Conservation (phyloP, 352 stramenopile genomes). For the Phytophthora pisi region DNA sequence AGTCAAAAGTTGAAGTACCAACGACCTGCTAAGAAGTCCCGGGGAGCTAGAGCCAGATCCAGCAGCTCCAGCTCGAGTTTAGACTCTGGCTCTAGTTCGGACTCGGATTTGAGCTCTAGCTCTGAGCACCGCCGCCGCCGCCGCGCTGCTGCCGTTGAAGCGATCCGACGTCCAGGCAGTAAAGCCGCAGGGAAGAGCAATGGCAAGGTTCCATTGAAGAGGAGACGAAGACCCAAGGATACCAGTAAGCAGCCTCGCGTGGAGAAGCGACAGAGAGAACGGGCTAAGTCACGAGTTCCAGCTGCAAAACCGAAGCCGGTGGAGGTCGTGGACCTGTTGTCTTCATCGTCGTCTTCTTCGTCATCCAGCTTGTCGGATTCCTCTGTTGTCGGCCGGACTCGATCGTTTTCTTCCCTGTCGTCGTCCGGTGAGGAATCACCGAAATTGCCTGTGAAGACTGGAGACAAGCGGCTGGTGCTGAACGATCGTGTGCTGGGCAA, state of each 20-base stretch:
- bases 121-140: not conserved
- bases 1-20: not conserved
- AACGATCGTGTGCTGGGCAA: constrained; percentile 15
- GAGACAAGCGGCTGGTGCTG: constrained; percentile 19
- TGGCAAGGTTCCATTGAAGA: not conserved
- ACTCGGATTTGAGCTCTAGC: constrained; percentile 2
- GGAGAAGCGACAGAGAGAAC: not conserved
- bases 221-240: not conserved
- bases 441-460: not conserved
- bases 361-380: constrained; percentile 21
- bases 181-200: not conserved
- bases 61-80: constrained; percentile 9
- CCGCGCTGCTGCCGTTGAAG: not conserved
- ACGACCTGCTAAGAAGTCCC: not conserved
- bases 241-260: not conserved
- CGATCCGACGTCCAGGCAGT: not conserved
- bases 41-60: constrained; percentile 2
- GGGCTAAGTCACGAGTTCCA: not conserved
- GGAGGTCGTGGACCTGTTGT: constrained; percentile 31
- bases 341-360: constrained; percentile 2
- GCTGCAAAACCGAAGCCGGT: not conserved
- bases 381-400: not conserved
- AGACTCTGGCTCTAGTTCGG: constrained; percentile 4
- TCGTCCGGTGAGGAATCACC: constrained; percentile 15
- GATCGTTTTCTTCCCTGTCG: constrained; percentile 11